These are phyloP conservation scores for Gracilaria caudata DNA, from an alignment of 23 red algal genomes.

Conservation along the genomic window DNA sequence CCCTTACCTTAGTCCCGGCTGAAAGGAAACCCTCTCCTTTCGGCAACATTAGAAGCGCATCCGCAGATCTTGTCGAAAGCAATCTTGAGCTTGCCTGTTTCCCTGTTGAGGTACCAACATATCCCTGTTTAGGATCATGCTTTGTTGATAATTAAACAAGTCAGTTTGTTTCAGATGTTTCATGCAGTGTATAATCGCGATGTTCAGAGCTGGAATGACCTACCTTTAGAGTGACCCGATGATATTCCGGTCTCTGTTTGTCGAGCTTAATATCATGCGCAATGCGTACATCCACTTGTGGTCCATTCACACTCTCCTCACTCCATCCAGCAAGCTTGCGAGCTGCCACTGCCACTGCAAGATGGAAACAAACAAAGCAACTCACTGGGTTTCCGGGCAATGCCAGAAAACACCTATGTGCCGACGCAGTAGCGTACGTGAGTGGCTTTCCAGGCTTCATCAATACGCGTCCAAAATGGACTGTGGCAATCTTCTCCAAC, in stretches of 20 bases:
- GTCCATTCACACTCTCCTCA: background rate
- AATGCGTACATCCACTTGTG: slow-evolving; percentile 26
- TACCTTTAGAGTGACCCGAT: slow-evolving; percentile 66
- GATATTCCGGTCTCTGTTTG: slow-evolving; percentile 79
- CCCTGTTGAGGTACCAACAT: slow-evolving; percentile 54
- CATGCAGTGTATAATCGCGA: background rate
- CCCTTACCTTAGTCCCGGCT: slow-evolving; percentile 40
- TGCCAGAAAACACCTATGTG: slow-evolving; percentile 45
- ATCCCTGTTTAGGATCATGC: slow-evolving; percentile 9
- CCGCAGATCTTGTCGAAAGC: slow-evolving; percentile 49
- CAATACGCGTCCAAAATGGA: slow-evolving; percentile 87
- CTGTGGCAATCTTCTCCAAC: slow-evolving; percentile 65
- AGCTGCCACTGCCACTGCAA: slow-evolving; percentile 62
- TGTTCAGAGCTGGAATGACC: background rate
- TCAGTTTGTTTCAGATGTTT: background rate
- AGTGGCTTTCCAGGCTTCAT: slow-evolving; percentile 99
- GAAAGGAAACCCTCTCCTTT: slow-evolving; percentile 26
- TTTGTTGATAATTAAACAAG: background rate
- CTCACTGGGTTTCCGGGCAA: slow-evolving; percentile 88
- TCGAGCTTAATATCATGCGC: slow-evolving; percentile 56
- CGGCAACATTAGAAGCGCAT: slow-evolving; percentile 67
- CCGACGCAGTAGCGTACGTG: slow-evolving; percentile 77
- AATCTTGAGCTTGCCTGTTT: slow-evolving; percentile 62
- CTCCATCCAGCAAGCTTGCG: slow-evolving; percentile 52
- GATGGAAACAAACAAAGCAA: slow-evolving; percentile 84